A percentile compares a stretch with the other conserved stretches of the same genome.
These are phyloP conservation scores for Colletotrichum echinochloae DNA, from an alignment of 2,329 filamentous ascomycete genomes.

Conservation along the genomic window DNA sequence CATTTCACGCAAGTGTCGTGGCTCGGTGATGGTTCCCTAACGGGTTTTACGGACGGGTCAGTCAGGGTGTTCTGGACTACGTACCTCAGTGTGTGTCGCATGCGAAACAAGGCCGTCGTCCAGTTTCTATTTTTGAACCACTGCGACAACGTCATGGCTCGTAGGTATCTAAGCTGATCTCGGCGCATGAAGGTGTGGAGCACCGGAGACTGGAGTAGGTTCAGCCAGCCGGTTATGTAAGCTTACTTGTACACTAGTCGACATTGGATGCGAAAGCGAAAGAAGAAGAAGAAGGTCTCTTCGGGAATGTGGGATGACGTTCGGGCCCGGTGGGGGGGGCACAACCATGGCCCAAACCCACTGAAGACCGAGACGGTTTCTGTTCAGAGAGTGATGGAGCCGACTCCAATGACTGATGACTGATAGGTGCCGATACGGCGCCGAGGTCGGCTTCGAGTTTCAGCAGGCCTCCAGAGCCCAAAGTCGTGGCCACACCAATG, in stretches of 20 bases:
- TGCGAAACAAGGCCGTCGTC: slow-evolving; percentile 34
- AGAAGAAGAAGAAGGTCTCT: neutral
- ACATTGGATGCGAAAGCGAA: slow-evolving; percentile 6
- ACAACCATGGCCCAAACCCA: slow-evolving; percentile 1
- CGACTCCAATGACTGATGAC: neutral
- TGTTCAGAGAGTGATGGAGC: neutral
- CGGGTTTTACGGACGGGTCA: neutral
- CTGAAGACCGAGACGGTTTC: slow-evolving; percentile 16
- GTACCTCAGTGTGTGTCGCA: slow-evolving; percentile 2
- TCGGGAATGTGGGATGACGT: slow-evolving; percentile 32
- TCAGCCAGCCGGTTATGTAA: slow-evolving; percentile 20
- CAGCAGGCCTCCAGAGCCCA: neutral
- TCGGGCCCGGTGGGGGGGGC: slow-evolving; percentile 30
- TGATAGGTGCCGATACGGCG: slow-evolving; percentile 27
- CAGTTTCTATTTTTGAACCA: slow-evolving; percentile 38
- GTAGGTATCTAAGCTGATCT: slow-evolving; percentile 22
- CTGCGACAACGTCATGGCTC: slow-evolving; percentile 31
- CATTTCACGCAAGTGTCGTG: neutral
- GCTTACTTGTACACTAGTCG: neutral
- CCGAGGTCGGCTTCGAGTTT: slow-evolving; percentile 11
- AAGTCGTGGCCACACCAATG: neutral
- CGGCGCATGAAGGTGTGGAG: slow-evolving; percentile 9
- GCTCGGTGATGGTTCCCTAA: slow-evolving; percentile 1
- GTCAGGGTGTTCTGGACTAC: neutral
- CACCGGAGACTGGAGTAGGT: neutral